A percentile compares a stretch with the other conserved stretches of the same genome.
Evolutionary conservation across 2,329 filamentous ascomycete species (phyloP).

Genomic region (Gnomoniopsis smithogilvyi): DNA sequence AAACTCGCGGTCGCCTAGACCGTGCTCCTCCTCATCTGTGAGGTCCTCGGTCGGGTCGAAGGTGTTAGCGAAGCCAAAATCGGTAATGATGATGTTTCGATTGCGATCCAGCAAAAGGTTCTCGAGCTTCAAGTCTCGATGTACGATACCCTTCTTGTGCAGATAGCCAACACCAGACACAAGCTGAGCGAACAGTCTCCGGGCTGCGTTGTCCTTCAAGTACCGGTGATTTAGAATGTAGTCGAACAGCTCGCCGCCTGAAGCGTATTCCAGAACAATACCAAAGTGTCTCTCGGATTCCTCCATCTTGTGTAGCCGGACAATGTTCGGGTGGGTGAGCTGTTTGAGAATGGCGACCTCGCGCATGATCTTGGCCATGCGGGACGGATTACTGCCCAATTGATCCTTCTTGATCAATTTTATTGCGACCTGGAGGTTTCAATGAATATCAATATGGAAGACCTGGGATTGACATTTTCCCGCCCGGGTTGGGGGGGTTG

Average conservation of each 20-base stretch:
- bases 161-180: slow-evolving; percentile 96
- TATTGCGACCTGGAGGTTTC: slow-evolving; percentile 72
- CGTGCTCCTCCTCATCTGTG: slow-evolving; percentile 83
- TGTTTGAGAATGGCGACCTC: slow-evolving; percentile 90
- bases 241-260: slow-evolving; percentile 95
- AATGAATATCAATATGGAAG: slow-evolving; percentile 18
- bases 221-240: slow-evolving; percentile 97
- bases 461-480: background rate
- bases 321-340: slow-evolving; percentile 92
- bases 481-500: too few species aligned
- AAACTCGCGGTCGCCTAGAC: slow-evolving; percentile 81
- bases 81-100: slow-evolving; percentile 98
- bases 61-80: slow-evolving; percentile 98
- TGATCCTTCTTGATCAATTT: slow-evolving; percentile 94
- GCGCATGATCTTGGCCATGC: slow-evolving; percentile 93
- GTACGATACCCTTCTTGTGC: slow-evolving; percentile 98
- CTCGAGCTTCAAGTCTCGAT: slow-evolving; percentile 94
- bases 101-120: slow-evolving; percentile 94
- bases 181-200: slow-evolving; percentile 89
- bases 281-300: slow-evolving; percentile 97
- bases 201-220: slow-evolving; percentile 87
- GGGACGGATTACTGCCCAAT: slow-evolving; percentile 81
- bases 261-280: slow-evolving; percentile 97
- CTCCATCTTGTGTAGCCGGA: slow-evolving; percentile 95
- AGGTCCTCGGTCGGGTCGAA: slow-evolving; percentile 89